Base-by-base conservation (phyloP, 2,329 filamentous ascomycete genomes). In the Neurospora sp. region DNA sequence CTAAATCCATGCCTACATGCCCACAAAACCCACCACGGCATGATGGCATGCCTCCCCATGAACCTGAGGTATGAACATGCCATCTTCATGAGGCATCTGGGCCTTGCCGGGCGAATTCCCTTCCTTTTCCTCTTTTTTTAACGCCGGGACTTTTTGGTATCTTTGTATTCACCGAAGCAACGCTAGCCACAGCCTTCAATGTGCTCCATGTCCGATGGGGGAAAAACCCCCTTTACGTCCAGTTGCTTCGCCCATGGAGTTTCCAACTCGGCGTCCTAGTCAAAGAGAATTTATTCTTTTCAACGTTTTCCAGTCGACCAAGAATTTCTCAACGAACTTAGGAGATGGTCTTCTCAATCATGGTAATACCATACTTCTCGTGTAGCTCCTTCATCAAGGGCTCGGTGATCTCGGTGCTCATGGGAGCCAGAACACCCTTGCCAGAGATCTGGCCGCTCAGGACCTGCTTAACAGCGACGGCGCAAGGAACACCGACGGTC, bases 371-470 rank as follows among this genome's bases (percentile, higher is more conserved):
- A 75, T 93, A 92, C 77, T 92, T 88, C 80, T 91, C 88, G 85
- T 91, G 89, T 71, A 96, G 85, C 79, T 92, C 90, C 82, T 90
- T 88, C 81, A 94, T 89, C 75, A 96, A 81, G 43, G 92, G 90
- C 76, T 86, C 85, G 77, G 88, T 90, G 77, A 95, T 87, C 77
- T 90, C 87, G 71, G 85, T 84, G 75, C 83, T 89, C 86, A 95
- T 91, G 17, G 92, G 92, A 36, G 92, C 93, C 71, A 96, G 81
- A 68, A 96, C 84, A 79, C 91, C 91, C 82, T 87, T 91, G 79
- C 92, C 86, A 66, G 82, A 85, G 72, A 94, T 88, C 3, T 88
- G 91, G 19, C 91, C 91, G 79, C 93, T 85, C 46, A 95, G 86
- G 33, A 96, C 90, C 83, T 91, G 87, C 84, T 92, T 86, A 72